A percentile compares a stretch with the other conserved stretches of the same genome.
phyloP scores from a whole-genome alignment of 495 filamentous ascomycete species.

The Aspergillus conjunctus region DNA sequence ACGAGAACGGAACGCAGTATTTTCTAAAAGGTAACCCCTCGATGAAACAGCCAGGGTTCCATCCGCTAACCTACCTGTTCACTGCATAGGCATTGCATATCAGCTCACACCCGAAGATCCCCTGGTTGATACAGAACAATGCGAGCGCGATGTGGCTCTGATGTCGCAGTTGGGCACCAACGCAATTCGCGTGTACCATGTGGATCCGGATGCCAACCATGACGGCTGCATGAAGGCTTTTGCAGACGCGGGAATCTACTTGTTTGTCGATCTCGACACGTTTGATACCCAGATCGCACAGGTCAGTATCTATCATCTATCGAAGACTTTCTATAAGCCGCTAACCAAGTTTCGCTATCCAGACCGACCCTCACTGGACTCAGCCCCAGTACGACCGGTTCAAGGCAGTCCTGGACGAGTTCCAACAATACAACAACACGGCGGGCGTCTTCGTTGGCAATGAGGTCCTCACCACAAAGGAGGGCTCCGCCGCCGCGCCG shows the following conservation, averaged over 20 bases:
- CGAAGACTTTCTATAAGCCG: neutral
- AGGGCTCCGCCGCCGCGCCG: constrained; percentile 68
- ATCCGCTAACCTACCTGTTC: constrained; percentile 14
- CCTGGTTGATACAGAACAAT: constrained; percentile 73
- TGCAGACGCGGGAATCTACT: constrained; percentile 73
- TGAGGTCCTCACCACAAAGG: constrained; percentile 65
- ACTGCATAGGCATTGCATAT: constrained; percentile 65
- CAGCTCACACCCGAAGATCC: constrained; percentile 71
- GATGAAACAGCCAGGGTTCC: neutral
- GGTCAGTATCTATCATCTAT: constrained; percentile 44
- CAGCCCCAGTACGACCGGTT: constrained; percentile 66
- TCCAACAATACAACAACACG: constrained; percentile 76
- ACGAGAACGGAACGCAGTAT: constrained; percentile 72
- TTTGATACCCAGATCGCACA: constrained; percentile 77
- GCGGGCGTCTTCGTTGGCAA: constrained; percentile 86
- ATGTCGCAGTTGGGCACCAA: constrained; percentile 85
- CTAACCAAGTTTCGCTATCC: constrained; percentile 1
- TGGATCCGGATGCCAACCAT: constrained; percentile 70
- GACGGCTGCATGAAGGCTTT: constrained; percentile 73
- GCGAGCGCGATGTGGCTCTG: constrained; percentile 70
- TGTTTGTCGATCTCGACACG: constrained; percentile 82
- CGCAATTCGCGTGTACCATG: constrained; percentile 87
- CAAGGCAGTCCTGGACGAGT: constrained; percentile 73
- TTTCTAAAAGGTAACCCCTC: constrained; percentile 69
- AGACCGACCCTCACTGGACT: constrained; percentile 63